phyloP scores from a whole-genome alignment of 768 basidiomycete species.

The Suillus spraguei region DNA sequence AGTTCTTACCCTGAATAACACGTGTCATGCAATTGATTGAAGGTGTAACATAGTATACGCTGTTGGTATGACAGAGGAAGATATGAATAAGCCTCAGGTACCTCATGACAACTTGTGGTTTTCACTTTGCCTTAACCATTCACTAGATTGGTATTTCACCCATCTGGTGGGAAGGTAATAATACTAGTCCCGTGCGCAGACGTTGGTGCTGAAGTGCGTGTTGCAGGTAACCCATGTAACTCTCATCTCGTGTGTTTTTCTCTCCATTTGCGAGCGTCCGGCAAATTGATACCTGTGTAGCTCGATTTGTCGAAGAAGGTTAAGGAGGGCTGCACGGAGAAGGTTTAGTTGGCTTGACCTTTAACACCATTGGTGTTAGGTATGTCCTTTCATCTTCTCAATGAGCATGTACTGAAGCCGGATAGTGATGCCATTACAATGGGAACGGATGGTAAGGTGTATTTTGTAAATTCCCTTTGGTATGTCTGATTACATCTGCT shows the following conservation, averaged over 20 bases:
- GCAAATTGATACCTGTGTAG: conserved; percentile 37
- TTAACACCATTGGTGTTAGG: conserved; percentile 88
- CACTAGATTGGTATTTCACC: conserved; percentile 82
- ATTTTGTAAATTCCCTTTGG: conserved; percentile 2
- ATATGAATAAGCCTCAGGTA: conserved; percentile 87
- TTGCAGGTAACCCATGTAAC: conserved; percentile 83
- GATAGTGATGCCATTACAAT: conserved; percentile 84
- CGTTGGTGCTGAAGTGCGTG: neutral
- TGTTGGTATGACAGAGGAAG: conserved; percentile 72
- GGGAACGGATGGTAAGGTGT: conserved; percentile 77
- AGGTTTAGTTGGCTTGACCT: conserved; percentile 78
- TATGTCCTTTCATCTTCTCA: conserved; percentile 28
- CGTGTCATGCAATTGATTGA: neutral
- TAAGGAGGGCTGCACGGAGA: conserved; percentile 82
- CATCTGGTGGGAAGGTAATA: conserved; percentile 90
- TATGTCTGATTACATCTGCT: conserved; percentile 4
- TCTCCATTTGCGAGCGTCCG: neutral
- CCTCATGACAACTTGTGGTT: conserved; percentile 10
- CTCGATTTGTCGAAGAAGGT: conserved; percentile 79
- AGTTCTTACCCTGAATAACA: conserved; percentile 28
- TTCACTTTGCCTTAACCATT: conserved; percentile 10
- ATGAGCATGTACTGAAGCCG: conserved; percentile 7
- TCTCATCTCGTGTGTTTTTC: conserved; percentile 62
- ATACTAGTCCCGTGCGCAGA: conserved; percentile 1
- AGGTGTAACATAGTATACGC: conserved; percentile 57